Conservation (phyloP, 1,139 yeast genomes). For the Protomyces inouyei region DNA sequence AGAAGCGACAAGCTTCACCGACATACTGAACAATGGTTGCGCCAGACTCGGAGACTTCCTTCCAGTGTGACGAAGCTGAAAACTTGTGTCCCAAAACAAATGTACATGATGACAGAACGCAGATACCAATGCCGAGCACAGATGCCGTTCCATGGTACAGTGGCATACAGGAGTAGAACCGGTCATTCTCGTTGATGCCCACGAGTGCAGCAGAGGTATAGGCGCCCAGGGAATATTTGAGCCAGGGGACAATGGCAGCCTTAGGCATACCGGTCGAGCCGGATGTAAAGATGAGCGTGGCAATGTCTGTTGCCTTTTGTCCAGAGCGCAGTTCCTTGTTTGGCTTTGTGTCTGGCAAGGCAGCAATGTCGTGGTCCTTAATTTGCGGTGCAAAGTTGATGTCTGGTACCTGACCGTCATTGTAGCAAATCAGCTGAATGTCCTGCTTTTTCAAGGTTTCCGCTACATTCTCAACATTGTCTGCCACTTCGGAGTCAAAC, state of each 20-base stretch:
- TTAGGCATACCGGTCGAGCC: slow-evolving; percentile 96
- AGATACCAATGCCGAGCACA: slow-evolving; percentile 51
- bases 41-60: slow-evolving; percentile 64
- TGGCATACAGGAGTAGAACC: slow-evolving; percentile 89
- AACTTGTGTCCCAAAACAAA: slow-evolving; percentile 77
- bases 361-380: background rate
- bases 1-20: slow-evolving; percentile 90
- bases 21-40: slow-evolving; percentile 89
- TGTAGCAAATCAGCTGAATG: slow-evolving; percentile 2
- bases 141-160: slow-evolving; percentile 87
- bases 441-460: slow-evolving; percentile 41
- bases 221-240: slow-evolving; percentile 63
- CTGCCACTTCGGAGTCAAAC: slow-evolving; percentile 66
- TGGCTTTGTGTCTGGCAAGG: slow-evolving; percentile 5
- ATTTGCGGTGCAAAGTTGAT: background rate
- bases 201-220: slow-evolving; percentile 67
- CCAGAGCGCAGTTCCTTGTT: slow-evolving; percentile 38
- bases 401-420: background rate
- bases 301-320: slow-evolving; percentile 45
- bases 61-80: slow-evolving; percentile 83
- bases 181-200: slow-evolving; percentile 52
- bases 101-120: slow-evolving; percentile 56
- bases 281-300: slow-evolving; percentile 77
- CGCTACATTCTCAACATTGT: slow-evolving; percentile 53
- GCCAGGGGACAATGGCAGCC: slow-evolving; percentile 91